Evolutionary conservation across 163 green algal species (phyloP).

Genomic region (Botryococcus braunii): DNA sequence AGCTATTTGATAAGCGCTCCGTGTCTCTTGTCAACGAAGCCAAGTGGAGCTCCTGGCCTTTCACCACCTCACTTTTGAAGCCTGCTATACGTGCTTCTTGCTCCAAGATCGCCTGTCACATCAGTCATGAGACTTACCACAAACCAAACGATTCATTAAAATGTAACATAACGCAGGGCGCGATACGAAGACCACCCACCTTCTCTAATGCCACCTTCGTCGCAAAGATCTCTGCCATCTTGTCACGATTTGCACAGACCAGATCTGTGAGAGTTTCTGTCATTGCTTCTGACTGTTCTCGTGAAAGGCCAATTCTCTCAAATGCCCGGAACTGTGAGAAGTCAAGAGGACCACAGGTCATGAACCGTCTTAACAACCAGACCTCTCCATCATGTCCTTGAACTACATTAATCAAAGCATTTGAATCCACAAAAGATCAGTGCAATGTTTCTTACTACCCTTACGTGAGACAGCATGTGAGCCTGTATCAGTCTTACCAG

Average conservation of each 20-base stretch:
- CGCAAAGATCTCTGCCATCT: conserved; percentile 67
- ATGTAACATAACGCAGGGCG: not conserved
- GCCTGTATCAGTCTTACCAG: conserved; percentile 33
- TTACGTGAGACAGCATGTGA: too few relatives aligned
- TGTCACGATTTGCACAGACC: conserved; percentile 62
- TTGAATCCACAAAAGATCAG: too few relatives aligned
- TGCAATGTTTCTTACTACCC: too few relatives aligned
- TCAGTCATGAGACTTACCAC: not conserved
- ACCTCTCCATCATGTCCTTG: not conserved
- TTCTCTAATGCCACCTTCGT: conserved; percentile 69
- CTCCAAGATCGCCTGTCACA: conserved; percentile 61
- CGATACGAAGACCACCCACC: conserved; percentile 25
- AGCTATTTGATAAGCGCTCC: conserved; percentile 71
- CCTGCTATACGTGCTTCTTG: conserved; percentile 57
- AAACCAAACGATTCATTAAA: conserved; percentile 1
- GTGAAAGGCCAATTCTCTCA: conserved; percentile 49
- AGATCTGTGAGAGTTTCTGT: conserved; percentile 62
- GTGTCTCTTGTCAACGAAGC: conserved; percentile 75
- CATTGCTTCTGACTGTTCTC: conserved; percentile 61
- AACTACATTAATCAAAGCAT: not conserved
- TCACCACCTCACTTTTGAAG: conserved; percentile 82
- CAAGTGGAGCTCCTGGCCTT: conserved; percentile 67
- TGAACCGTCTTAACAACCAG: not conserved
- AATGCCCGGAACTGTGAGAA: conserved; percentile 45
- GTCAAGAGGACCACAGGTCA: not conserved